Evolutionary conservation across 2,329 filamentous ascomycete species (phyloP).

Genomic region (Xylaria sp.): DNA sequence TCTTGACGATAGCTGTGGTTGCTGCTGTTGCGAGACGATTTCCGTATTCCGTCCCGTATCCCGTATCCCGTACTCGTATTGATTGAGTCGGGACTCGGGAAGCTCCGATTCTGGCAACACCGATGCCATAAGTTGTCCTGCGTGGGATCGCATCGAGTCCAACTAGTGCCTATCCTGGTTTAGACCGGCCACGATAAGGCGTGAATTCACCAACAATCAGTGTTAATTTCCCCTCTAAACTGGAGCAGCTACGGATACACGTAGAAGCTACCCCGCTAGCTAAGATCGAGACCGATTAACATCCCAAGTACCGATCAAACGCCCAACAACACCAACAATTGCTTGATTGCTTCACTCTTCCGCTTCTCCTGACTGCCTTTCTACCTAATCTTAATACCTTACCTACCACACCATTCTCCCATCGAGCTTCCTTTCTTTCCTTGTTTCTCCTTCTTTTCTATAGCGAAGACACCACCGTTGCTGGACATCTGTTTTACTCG

Average conservation of each 20-base stretch:
- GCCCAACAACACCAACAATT: neutral
- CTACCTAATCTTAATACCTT: neutral
- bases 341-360: slow-evolving; percentile 1
- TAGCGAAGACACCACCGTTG: neutral
- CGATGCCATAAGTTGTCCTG: no score
- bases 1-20: no score
- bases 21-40: no score
- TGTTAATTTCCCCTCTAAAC: neutral
- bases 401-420: neutral
- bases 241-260: neutral
- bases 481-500: neutral
- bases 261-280: neutral
- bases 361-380: slow-evolving; percentile 8
- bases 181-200: neutral
- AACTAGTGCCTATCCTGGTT: neutral
- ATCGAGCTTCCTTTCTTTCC: no score
- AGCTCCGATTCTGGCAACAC: slow-evolving; percentile 15
- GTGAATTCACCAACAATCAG: neutral
- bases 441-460: neutral
- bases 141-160: no score
- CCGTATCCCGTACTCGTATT: no score
- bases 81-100: neutral
- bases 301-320: no score
- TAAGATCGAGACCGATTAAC: no score
- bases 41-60: no score